Evolutionary conservation across 805 yeast species (phyloP).

Genomic region (Suhomyces prunicola): DNA sequence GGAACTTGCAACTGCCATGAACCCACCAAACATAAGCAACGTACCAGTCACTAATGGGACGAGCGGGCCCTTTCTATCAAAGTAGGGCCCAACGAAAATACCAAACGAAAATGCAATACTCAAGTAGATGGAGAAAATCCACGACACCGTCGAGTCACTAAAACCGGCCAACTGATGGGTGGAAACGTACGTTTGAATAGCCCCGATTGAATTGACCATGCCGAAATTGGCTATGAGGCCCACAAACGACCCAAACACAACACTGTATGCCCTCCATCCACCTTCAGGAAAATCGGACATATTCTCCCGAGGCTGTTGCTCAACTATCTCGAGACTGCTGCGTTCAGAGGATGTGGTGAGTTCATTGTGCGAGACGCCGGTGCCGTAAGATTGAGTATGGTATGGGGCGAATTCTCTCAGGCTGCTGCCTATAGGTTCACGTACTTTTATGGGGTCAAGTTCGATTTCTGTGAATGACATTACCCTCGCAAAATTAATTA

Average conservation of each 20-base stretch:
- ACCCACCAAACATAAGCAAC: slow-evolving; percentile 15
- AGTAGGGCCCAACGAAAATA: slow-evolving; percentile 19
- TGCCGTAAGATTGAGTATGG: not conserved
- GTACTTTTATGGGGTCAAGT: not conserved
- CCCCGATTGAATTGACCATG: slow-evolving; percentile 35
- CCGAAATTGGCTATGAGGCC: slow-evolving; percentile 44
- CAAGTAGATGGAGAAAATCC: slow-evolving; percentile 40
- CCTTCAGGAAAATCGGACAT: slow-evolving; percentile 18
- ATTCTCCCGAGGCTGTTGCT: not conserved
- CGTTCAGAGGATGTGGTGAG: not conserved
- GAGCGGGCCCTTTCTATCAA: slow-evolving; percentile 18
- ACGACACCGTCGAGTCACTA: slow-evolving; percentile 30
- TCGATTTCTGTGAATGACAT: not conserved
- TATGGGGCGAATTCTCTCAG: not conserved
- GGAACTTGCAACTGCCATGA: slow-evolving; percentile 17
- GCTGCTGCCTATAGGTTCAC: not conserved
- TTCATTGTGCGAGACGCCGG: not conserved
- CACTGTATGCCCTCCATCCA: slow-evolving; percentile 20
- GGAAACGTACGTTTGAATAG: slow-evolving; percentile 37
- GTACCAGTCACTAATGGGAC: slow-evolving; percentile 14
- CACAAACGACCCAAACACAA: slow-evolving; percentile 31
- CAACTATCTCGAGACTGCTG: not conserved
- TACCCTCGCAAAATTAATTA: not conserved
- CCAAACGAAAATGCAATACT: slow-evolving; percentile 27
- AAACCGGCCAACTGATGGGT: slow-evolving; percentile 32